phyloP scores from a whole-genome alignment of 2,329 filamentous ascomycete genomes.

The Thielaviopsis musarum region DNA sequence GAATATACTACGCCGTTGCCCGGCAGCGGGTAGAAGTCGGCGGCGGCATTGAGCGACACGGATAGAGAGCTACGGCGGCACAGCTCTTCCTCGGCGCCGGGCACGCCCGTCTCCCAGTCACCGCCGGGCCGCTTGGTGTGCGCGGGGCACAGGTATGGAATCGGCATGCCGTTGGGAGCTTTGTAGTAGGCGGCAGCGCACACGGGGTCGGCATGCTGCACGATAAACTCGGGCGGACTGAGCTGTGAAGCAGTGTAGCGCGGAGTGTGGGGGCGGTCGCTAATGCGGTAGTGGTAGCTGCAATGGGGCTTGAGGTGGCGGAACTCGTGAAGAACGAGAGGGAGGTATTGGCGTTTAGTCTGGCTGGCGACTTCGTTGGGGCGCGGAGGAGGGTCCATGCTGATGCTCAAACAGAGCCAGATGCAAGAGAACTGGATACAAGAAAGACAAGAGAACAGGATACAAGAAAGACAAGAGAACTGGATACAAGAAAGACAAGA shows the following conservation, averaged over 20 bases:
- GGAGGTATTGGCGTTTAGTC: slow-evolving; percentile 36
- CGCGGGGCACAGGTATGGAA: slow-evolving; percentile 56
- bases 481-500: too few relatives aligned
- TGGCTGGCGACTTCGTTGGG: slow-evolving; percentile 8
- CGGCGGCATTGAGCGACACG: slow-evolving; percentile 45
- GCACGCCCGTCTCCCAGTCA: slow-evolving; percentile 55
- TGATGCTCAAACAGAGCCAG: background rate
- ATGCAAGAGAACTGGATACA: too few relatives aligned
- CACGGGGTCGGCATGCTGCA: slow-evolving; percentile 41
- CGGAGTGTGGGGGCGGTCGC: slow-evolving; percentile 28
- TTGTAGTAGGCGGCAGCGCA: slow-evolving; percentile 43
- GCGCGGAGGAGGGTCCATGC: slow-evolving; percentile 8
- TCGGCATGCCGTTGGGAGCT: slow-evolving; percentile 24
- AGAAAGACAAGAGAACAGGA: too few relatives aligned
- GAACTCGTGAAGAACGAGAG: slow-evolving; percentile 42
- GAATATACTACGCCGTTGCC: slow-evolving; percentile 54
- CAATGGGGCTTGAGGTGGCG: slow-evolving; percentile 35
- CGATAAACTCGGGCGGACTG: slow-evolving; percentile 28
- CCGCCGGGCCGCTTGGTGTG: slow-evolving; percentile 63
- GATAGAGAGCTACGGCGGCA: slow-evolving; percentile 60
- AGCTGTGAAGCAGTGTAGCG: slow-evolving; percentile 15
- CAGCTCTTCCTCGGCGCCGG: slow-evolving; percentile 44
- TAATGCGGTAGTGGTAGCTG: slow-evolving; percentile 40
- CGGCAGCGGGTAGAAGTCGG: slow-evolving; percentile 46
- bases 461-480: too few relatives aligned